These are phyloP conservation scores for Nannizziopsis arthrosporioides DNA, from an alignment of 2,329 filamentous ascomycete species.

Conservation along the genomic window DNA sequence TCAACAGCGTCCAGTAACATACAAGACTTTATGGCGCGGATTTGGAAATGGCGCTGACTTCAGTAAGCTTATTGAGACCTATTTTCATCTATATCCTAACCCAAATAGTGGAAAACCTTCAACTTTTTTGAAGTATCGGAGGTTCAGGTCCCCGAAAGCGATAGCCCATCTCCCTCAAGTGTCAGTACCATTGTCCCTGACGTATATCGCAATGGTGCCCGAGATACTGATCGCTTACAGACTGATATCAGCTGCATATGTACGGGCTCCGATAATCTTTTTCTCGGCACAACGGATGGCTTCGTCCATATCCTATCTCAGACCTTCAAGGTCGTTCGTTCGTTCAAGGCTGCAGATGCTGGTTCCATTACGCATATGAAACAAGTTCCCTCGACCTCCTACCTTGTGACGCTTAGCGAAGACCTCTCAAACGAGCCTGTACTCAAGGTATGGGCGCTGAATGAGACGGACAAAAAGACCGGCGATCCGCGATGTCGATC, in stretches of 20 bases:
- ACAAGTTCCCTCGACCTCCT: constrained; percentile 74
- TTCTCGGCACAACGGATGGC: constrained; percentile 77
- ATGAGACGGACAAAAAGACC: constrained; percentile 88
- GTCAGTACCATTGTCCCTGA: constrained; percentile 37
- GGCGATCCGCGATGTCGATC: constrained; percentile 79
- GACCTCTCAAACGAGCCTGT: constrained; percentile 78
- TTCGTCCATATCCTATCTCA: constrained; percentile 76
- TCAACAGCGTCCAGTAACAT: no score
- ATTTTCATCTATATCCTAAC: not conserved
- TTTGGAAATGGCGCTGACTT: constrained; percentile 35
- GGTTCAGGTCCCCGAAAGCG: constrained; percentile 68
- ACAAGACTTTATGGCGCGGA: constrained; percentile 21
- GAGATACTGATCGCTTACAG: constrained; percentile 20
- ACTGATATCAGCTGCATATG: constrained; percentile 69
- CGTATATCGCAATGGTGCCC: not conserved
- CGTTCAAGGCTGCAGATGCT: constrained; percentile 74
- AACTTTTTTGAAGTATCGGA: constrained; percentile 96
- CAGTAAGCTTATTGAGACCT: constrained; percentile 21
- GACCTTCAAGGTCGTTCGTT: constrained; percentile 73
- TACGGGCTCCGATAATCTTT: constrained; percentile 78
- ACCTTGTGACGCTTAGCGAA: constrained; percentile 71
- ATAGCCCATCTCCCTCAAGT: constrained; percentile 67
- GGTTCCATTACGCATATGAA: constrained; percentile 76
- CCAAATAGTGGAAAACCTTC: constrained; percentile 88
- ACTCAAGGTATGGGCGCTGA: constrained; percentile 93